These are phyloP conservation scores for Articulospora tetracladia DNA, from an alignment of 495 filamentous ascomycete genomes.

Conservation along the genomic window DNA sequence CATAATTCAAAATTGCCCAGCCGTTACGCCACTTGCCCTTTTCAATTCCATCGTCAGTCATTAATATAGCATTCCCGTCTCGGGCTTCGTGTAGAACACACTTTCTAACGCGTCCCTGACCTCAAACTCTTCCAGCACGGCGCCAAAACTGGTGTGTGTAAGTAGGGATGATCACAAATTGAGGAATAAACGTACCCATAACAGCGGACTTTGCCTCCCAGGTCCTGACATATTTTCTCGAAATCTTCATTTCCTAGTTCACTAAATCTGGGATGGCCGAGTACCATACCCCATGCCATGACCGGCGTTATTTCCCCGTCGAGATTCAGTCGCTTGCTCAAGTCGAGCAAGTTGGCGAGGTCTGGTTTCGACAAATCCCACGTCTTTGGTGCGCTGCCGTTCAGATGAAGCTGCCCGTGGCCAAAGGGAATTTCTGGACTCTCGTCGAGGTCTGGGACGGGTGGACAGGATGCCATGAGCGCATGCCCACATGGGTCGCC, in stretches of 20 bases:
- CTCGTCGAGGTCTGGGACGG: constrained; percentile 44
- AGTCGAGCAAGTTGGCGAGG: constrained; percentile 73
- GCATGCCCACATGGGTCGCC: constrained; percentile 69
- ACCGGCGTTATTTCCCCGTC: constrained; percentile 96
- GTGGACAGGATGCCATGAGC: constrained; percentile 85
- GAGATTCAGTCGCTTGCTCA: constrained; percentile 77
- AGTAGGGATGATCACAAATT: constrained; percentile 9
- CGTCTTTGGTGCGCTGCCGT: constrained; percentile 43
- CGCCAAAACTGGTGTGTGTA: constrained; percentile 60
- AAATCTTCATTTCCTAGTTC: constrained; percentile 68
- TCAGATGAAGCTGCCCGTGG: constrained; percentile 28
- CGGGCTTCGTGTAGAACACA: constrained; percentile 41
- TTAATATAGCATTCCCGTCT: constrained; percentile 3
- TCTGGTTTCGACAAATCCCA: constrained; percentile 71
- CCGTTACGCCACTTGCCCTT: not conserved
- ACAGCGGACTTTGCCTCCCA: constrained; percentile 80
- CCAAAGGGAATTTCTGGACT: constrained; percentile 46
- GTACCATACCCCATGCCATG: constrained; percentile 85
- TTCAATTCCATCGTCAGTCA: not conserved
- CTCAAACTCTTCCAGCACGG: constrained; percentile 88
- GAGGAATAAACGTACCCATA: constrained; percentile 73
- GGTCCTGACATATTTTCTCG: constrained; percentile 63
- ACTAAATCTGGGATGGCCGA: constrained; percentile 62
- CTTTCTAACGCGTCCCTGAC: constrained; percentile 79
- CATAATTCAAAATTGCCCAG: too few relatives aligned